These are phyloP conservation scores for Xylariaceae sp. DNA, from an alignment of 2,329 filamentous ascomycete species.

Conservation along the genomic window DNA sequence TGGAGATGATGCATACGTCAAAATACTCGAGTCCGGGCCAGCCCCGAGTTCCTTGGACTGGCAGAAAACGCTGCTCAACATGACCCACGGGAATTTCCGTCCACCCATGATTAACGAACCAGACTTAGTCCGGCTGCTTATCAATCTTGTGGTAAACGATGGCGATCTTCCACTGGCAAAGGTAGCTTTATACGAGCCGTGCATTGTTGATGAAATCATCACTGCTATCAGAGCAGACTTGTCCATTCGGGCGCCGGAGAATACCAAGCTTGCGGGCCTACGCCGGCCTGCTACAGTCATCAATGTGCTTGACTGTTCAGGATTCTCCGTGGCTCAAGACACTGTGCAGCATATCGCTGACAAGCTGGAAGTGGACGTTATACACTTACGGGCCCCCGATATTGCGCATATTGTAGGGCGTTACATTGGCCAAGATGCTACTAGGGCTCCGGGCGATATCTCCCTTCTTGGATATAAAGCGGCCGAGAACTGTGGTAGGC, in stretches of 20 bases:
- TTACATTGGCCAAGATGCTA: conserved; percentile 69
- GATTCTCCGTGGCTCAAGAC: conserved; percentile 30
- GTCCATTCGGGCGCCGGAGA: conserved; percentile 32
- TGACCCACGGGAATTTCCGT: not conserved
- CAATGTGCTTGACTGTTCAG: conserved; percentile 35
- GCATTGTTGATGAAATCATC: conserved; percentile 33
- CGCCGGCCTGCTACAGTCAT: conserved; percentile 39
- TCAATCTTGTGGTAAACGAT: conserved; percentile 10
- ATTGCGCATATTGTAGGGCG: conserved; percentile 72
- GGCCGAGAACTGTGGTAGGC: conserved; percentile 59
- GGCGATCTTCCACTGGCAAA: conserved; percentile 16
- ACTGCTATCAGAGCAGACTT: conserved; percentile 36
- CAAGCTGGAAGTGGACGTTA: conserved; percentile 67
- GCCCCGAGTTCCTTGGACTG: not conserved
- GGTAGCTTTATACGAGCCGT: conserved; percentile 27
- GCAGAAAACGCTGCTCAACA: conserved; percentile 1
- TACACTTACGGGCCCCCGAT: conserved; percentile 72
- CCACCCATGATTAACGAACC: not conserved
- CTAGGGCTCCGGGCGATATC: conserved; percentile 51
- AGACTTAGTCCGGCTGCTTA: conserved; percentile 7
- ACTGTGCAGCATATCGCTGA: conserved; percentile 64
- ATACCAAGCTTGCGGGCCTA: conserved; percentile 31
- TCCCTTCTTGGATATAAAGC: conserved; percentile 63
- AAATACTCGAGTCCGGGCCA: conserved; percentile 4
- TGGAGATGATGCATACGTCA: conserved; percentile 1